Base-by-base conservation (phyloP, 2,329 filamentous ascomycete genomes). In the Claviceps maximensis region DNA sequence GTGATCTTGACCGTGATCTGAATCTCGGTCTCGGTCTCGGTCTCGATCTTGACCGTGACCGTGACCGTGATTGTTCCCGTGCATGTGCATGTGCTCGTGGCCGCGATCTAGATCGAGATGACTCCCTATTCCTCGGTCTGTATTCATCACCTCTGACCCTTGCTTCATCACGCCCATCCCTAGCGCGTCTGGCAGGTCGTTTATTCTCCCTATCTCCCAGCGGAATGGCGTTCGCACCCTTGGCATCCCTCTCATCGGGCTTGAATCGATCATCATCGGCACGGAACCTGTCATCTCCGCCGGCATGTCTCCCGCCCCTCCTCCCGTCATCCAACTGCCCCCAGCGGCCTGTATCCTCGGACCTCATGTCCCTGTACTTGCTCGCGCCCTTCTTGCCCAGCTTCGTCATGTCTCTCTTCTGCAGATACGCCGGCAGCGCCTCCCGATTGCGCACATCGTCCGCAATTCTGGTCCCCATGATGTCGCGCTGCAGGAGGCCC, bases 361-460 rank as follows among this genome's bases (percentile, higher is more conserved):
- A 80, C 65, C 83, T 84, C 63, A 98, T 77, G 68, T 98, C 93
- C 61, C 79, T 86, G 70, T 97, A 97, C 67, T 86, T 87, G 7
- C 89, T 90, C 29, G 87, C 82, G 21, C 93, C 91, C 73, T 95
- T 95, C 71, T 86, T 88, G 23, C 93, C 93, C 27, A 98, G 70
- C 71, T 90, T 91, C 15, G 90, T 91, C 85, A 93, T 89, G 69
- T 97, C 93, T 53, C 93, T 77, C 62, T 94, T 82, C 71, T 95
- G 89, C 74, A 98, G 82, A 59, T 90, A 94, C 71, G 95, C 84
- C 3, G 93, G 93, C 61, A 98, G 70, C 1, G 89, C 74, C 61
- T 93, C 87, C 47, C 88, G 83, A 62, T 95, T 88, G 48, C 78
- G 77, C 55, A 91, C 81, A 56, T 96, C 89, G 65, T 97, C 91